Evolutionary conservation across 2,329 filamentous ascomycete genomes (phyloP).

Genomic region (Ophiocordyceps camponoti-leonardi): DNA sequence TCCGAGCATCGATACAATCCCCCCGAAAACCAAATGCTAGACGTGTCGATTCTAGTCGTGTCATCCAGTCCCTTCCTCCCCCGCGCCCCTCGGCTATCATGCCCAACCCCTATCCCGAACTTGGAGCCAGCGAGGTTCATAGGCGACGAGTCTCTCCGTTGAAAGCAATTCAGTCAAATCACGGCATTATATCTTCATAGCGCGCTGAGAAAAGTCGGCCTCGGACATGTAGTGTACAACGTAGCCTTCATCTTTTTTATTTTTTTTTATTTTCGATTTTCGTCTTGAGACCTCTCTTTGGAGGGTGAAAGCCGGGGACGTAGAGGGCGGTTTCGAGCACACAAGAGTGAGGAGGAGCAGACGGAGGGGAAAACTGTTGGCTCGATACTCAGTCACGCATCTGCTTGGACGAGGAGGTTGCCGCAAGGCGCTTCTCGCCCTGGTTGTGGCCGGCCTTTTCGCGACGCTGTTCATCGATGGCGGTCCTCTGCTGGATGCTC

Average conservation of each 20-base stretch:
- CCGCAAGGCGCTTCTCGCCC: slow-evolving; percentile 20
- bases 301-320: neutral
- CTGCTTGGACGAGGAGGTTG: slow-evolving; percentile 14
- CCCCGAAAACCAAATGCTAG: too few relatives aligned
- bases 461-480: slow-evolving; percentile 79
- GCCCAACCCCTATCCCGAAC: too few relatives aligned
- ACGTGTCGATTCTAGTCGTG: too few relatives aligned
- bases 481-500: slow-evolving; percentile 80
- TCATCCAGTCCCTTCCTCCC: too few relatives aligned
- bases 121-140: too few relatives aligned
- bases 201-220: neutral
- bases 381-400: slow-evolving; percentile 8
- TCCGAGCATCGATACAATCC: neutral
- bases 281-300: neutral
- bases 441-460: slow-evolving; percentile 50
- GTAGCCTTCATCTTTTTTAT: neutral
- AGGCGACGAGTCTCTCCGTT: too few relatives aligned
- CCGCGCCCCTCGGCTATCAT: too few relatives aligned
- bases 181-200: neutral
- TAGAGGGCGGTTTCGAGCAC: neutral
- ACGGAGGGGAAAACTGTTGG: neutral
- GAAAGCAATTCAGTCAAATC: too few relatives aligned
- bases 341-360: too few relatives aligned
- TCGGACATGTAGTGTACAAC: neutral
- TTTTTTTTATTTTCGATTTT: neutral